Evolutionary conservation across 2,329 filamentous ascomycete species (phyloP).

Genomic region (Madurella fahalii): DNA sequence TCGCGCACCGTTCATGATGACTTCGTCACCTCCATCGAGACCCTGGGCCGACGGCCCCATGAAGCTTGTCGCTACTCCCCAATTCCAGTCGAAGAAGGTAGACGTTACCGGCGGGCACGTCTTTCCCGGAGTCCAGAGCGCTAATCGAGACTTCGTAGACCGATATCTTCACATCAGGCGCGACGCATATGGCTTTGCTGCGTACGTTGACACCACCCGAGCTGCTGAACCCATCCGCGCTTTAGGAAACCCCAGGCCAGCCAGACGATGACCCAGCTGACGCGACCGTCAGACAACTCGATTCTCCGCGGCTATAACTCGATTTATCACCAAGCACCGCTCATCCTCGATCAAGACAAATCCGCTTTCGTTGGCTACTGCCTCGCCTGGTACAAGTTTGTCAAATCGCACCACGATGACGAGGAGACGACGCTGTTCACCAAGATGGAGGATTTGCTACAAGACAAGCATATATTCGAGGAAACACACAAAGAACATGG

Average conservation of each 20-base stretch:
- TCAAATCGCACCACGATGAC: constrained; percentile 57
- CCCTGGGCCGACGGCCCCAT: constrained; percentile 55
- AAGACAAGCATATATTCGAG: constrained; percentile 47
- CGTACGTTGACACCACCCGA: constrained; percentile 2
- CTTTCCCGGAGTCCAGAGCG: neutral
- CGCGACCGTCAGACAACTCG: constrained; percentile 46
- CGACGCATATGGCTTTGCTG: constrained; percentile 58
- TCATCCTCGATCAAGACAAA: constrained; percentile 49
- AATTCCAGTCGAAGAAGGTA: constrained; percentile 50
- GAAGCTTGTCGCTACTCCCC: constrained; percentile 50
- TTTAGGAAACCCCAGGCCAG: neutral
- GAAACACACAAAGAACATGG: constrained; percentile 54
- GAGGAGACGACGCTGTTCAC: constrained; percentile 56
- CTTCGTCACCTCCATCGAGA: constrained; percentile 30
- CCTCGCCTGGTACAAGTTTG: constrained; percentile 55
- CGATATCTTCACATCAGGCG: constrained; percentile 55
- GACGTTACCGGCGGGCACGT: neutral
- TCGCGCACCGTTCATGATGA: constrained; percentile 39
- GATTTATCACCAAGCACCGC: constrained; percentile 56
- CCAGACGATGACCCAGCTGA: neutral
- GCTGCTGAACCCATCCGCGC: neutral
- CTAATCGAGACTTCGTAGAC: constrained; percentile 33
- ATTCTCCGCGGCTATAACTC: constrained; percentile 62
- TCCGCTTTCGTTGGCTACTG: constrained; percentile 55
- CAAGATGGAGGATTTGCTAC: constrained; percentile 49